Evolutionary conservation across 2,329 filamentous ascomycete genomes (phyloP).

Genomic region (Sarocladiaceae sp.): DNA sequence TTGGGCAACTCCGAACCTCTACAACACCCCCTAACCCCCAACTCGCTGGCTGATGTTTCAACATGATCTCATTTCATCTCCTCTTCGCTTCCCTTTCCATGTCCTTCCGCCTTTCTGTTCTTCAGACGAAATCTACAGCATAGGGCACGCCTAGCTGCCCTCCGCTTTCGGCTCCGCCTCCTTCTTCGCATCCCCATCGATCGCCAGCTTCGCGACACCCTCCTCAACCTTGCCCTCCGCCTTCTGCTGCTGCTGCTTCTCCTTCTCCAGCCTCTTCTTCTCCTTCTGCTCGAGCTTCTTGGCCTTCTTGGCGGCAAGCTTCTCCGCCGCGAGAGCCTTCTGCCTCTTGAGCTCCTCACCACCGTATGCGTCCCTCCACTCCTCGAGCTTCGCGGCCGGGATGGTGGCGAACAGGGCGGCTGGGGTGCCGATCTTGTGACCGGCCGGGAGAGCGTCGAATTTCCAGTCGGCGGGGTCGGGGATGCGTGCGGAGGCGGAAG

Average conservation of each 20-base stretch:
- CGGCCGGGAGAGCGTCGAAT: constrained; percentile 55
- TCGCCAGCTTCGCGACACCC: constrained; percentile 7
- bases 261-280: constrained; percentile 35
- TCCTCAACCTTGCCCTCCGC: constrained; percentile 12
- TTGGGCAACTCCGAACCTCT: too few species aligned
- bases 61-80: too few species aligned
- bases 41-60: too few species aligned
- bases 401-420: constrained; percentile 78
- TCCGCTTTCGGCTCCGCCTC: too few species aligned
- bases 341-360: constrained; percentile 61
- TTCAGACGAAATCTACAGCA: constrained; percentile 1
- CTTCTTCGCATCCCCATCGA: constrained; percentile 4
- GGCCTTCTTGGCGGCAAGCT: constrained; percentile 45
- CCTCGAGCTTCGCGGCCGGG: constrained; percentile 70
- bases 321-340: constrained; percentile 50
- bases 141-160: constrained; percentile 1
- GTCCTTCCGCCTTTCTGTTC: too few species aligned
- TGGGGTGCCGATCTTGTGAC: constrained; percentile 76
- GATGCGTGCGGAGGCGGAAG: constrained; percentile 22
- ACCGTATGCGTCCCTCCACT: constrained; percentile 75
- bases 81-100: too few species aligned
- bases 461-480: constrained; percentile 63
- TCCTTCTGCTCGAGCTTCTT: constrained; percentile 45
- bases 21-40: too few species aligned
- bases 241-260: constrained; percentile 17